A percentile compares a stretch with the other conserved stretches of the same genome.
Conservation (phyloP, 179 eudicot genomes). For the Camellia oleifera region DNA sequence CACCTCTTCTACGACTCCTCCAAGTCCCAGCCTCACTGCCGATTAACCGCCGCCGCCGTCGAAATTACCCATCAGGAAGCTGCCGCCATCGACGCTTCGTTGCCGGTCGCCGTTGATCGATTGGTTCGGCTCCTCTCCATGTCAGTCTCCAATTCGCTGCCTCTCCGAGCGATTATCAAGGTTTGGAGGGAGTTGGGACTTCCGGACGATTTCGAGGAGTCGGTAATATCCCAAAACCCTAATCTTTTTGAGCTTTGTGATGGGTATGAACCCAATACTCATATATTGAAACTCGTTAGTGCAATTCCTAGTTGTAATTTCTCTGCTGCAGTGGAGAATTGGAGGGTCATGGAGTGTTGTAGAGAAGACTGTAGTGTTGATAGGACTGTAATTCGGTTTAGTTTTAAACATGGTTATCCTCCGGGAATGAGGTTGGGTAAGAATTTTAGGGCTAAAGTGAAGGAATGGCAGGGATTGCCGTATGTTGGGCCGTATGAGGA, state of each 20-base stretch:
- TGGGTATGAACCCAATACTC: slow-evolving; percentile 74
- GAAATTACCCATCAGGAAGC: slow-evolving; percentile 53
- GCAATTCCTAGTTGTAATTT: slow-evolving; percentile 34
- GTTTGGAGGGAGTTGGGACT: slow-evolving; percentile 89
- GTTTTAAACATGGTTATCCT: slow-evolving; percentile 85
- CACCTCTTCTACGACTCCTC: slow-evolving; percentile 42
- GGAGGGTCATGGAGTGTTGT: slow-evolving; percentile 78
- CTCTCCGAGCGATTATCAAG: slow-evolving; percentile 75
- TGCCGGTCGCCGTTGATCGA: slow-evolving; percentile 45
- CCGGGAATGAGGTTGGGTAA: slow-evolving; percentile 80
- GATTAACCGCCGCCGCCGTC: slow-evolving; percentile 45
- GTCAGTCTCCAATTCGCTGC: slow-evolving; percentile 54
- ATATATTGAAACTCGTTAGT: slow-evolving; percentile 50
- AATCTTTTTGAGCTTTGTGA: slow-evolving; percentile 50
- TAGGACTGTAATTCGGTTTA: slow-evolving; percentile 53
- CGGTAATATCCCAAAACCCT: slow-evolving; percentile 55
- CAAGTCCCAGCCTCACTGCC: slow-evolving; percentile 44
- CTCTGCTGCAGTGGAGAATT: slow-evolving; percentile 60
- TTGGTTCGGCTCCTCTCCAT: slow-evolving; percentile 67
- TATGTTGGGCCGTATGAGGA: slow-evolving; percentile 77
- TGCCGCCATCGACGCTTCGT: slow-evolving; percentile 34
- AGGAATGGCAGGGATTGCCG: slow-evolving; percentile 72
- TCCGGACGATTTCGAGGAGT: slow-evolving; percentile 88
- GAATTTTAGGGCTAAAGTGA: slow-evolving; percentile 66
- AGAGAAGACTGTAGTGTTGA: slow-evolving; percentile 57